These are phyloP conservation scores for Macroventuria anomochaeta DNA, from an alignment of 2,329 filamentous ascomycete genomes.

Conservation along the genomic window DNA sequence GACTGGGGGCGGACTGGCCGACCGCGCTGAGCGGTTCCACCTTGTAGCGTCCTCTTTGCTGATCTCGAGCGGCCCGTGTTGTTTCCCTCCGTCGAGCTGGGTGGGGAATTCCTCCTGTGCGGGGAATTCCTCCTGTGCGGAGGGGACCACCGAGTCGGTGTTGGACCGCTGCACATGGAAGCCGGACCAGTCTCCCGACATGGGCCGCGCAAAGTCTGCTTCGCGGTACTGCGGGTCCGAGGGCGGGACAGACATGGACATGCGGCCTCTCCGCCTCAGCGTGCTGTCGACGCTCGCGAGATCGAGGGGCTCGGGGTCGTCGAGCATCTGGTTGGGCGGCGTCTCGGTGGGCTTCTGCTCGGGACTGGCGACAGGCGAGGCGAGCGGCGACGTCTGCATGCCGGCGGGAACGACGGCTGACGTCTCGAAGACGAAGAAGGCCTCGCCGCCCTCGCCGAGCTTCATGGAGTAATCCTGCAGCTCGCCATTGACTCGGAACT, in stretches of 20 bases:
- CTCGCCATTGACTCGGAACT: constrained; percentile 91
- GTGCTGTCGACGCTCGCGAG: constrained; percentile 58
- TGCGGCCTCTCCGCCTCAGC: constrained; percentile 31
- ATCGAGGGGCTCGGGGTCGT: constrained; percentile 74
- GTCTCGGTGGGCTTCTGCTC: constrained; percentile 61
- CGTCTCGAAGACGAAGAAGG: constrained; percentile 98
- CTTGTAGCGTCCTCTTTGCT: constrained; percentile 45
- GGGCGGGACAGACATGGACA: constrained; percentile 41
- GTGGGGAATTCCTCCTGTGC: constrained; percentile 49
- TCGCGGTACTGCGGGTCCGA: constrained; percentile 28
- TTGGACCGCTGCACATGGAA: constrained; percentile 51
- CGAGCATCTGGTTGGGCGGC: constrained; percentile 57
- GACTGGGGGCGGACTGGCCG: constrained; percentile 78
- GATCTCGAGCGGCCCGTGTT: constrained; percentile 39
- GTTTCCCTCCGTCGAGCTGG: constrained; percentile 34
- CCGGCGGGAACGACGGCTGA: constrained; percentile 89
- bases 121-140: constrained; percentile 49
- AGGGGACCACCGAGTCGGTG: constrained; percentile 62
- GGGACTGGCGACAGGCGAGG: constrained; percentile 88
- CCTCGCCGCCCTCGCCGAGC: constrained; percentile 93
- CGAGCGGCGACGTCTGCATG: constrained; percentile 90
- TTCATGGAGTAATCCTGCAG: constrained; percentile 98
- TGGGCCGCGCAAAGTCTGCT: constrained; percentile 31
- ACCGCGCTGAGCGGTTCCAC: constrained; percentile 56
- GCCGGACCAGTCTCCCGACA: constrained; percentile 48